These are phyloP conservation scores for Irpex sp. DNA, from an alignment of 1,284 basidiomycete species.

Conservation along the genomic window DNA sequence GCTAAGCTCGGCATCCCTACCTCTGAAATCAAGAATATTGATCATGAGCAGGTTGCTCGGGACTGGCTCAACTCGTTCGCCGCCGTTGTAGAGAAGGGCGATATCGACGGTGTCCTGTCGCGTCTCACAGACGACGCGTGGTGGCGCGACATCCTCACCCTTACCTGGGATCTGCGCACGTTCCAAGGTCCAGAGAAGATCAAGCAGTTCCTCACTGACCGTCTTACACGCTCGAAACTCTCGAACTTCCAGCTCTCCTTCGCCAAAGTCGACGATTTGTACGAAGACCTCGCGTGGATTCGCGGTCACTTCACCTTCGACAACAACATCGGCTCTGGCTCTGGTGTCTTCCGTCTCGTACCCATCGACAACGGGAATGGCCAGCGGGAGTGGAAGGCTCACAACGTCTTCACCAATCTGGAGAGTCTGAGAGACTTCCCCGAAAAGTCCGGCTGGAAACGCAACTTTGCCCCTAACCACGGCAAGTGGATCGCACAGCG, in stretches of 20 bases:
- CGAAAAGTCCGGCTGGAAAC: constrained; percentile 31
- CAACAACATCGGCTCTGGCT: constrained; percentile 41
- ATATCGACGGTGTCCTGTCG: constrained; percentile 30
- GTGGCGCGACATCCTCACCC: constrained; percentile 54
- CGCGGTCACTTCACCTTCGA: constrained; percentile 49
- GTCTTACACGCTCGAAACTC: constrained; percentile 34
- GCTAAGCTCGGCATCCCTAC: neutral
- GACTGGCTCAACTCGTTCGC: constrained; percentile 47
- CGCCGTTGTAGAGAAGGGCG: constrained; percentile 25
- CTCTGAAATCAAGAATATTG: neutral
- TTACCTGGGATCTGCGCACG: constrained; percentile 61
- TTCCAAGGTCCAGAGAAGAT: constrained; percentile 43
- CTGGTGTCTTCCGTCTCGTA: constrained; percentile 48
- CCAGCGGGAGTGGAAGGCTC: constrained; percentile 44
- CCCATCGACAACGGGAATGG: constrained; percentile 32
- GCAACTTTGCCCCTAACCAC: constrained; percentile 30
- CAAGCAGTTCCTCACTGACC: constrained; percentile 37
- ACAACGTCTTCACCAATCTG: constrained; percentile 50
- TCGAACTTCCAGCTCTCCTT: constrained; percentile 34
- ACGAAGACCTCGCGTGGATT: constrained; percentile 53
- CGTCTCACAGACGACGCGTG: constrained; percentile 41
- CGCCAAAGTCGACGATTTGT: constrained; percentile 35
- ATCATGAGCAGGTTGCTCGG: constrained; percentile 25
- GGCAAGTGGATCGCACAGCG: constrained; percentile 32
- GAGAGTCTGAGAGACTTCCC: constrained; percentile 48